These are phyloP conservation scores for Scenedesmus sp. DNA, from an alignment of 163 green algal species.

Conservation along the genomic window DNA sequence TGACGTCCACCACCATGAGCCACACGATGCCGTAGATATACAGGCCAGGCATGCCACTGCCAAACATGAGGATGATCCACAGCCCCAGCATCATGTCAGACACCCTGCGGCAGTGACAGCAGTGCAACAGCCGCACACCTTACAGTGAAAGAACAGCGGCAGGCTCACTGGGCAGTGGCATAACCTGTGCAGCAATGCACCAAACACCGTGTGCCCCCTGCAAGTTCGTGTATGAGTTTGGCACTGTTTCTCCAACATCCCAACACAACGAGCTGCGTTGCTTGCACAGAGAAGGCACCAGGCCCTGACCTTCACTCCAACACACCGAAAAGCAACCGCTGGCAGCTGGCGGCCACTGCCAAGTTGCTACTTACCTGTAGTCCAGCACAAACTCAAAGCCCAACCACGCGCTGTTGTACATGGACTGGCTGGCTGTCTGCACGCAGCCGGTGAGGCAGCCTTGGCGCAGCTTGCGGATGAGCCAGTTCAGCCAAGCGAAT, in stretches of 20 bases:
- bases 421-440: slow-evolving; percentile 38
- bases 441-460: slow-evolving; percentile 41
- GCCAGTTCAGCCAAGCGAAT: slow-evolving; percentile 11
- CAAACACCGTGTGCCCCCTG: too few relatives aligned
- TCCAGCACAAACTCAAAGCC: slow-evolving; percentile 42
- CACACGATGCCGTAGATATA: slow-evolving; percentile 54
- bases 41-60: slow-evolving; percentile 64
- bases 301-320: too few relatives aligned
- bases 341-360: background rate
- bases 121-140: background rate
- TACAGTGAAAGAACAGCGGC: background rate
- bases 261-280: too few relatives aligned
- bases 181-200: background rate
- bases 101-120: slow-evolving; percentile 33
- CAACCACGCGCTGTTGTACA: slow-evolving; percentile 45
- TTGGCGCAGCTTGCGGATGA: slow-evolving; percentile 45
- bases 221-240: too few relatives aligned
- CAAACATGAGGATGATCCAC: slow-evolving; percentile 64
- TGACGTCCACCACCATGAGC: slow-evolving; percentile 48
- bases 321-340: background rate
- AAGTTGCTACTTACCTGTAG: slow-evolving; percentile 34
- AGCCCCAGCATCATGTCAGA: slow-evolving; percentile 49
- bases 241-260: too few relatives aligned
- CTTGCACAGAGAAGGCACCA: background rate
- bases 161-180: background rate